These are phyloP conservation scores for Pinus tabuliformis DNA, from an alignment of 75 land plant species.

Conservation along the genomic window DNA sequence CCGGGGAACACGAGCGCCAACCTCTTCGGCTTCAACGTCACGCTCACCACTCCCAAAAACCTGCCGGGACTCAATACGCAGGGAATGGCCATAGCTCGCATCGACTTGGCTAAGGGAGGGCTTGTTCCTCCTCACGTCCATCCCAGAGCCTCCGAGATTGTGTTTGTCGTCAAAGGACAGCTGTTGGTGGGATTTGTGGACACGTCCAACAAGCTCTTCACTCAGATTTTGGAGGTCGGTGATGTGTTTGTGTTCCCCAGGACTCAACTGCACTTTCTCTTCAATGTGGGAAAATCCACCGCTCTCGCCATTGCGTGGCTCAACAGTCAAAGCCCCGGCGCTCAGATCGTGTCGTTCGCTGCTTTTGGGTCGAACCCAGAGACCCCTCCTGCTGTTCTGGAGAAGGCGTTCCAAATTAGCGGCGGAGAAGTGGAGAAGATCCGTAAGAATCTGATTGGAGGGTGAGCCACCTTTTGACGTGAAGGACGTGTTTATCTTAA, in stretches of 20 bases:
- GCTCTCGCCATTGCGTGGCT: conserved; percentile 19
- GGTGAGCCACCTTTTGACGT: too few relatives aligned
- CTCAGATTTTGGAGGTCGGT: conserved; percentile 17
- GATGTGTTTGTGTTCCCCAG: conserved; percentile 39
- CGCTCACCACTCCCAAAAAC: conserved; percentile 16
- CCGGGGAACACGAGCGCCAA: conserved; percentile 27
- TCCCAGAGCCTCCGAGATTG: conserved; percentile 32
- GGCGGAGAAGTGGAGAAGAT: conserved; percentile 20
- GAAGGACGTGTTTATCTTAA: too few relatives aligned
- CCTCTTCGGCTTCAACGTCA: conserved; percentile 17
- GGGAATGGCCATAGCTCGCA: conserved; percentile 34
- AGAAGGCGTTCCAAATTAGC: conserved; percentile 30
- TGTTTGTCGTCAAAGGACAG: conserved; percentile 12
- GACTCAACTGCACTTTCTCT: conserved; percentile 40
- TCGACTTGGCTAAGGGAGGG: conserved; percentile 25
- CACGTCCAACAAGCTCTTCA: conserved; percentile 23
- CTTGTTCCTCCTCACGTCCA: conserved; percentile 40
- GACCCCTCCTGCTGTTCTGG: conserved; percentile 24
- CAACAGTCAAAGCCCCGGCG: conserved; percentile 38
- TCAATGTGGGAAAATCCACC: conserved; percentile 10
- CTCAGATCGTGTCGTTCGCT: conserved; percentile 10
- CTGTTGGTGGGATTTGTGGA: conserved; percentile 34
- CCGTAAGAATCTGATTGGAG: conserved; percentile 23
- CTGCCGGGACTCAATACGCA: conserved; percentile 41
- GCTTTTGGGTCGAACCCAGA: conserved; percentile 19